Conservation (phyloP, 2,329 filamentous ascomycete genomes). For the Fusarium oxysporum region DNA sequence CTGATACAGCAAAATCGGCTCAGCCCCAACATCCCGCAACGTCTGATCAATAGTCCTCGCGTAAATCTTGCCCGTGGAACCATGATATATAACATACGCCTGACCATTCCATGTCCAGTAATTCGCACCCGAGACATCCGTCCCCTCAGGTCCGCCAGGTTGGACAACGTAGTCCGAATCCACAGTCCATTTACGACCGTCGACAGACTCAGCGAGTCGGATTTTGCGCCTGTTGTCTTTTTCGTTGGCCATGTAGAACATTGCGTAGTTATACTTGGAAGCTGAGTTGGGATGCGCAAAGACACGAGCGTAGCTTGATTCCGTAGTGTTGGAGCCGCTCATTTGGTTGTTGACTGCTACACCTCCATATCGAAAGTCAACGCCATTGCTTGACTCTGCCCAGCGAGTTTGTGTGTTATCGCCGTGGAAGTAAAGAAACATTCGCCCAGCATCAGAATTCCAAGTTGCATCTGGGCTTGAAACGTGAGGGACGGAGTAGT, state of each 20-base stretch:
- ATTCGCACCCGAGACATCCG: slow-evolving; percentile 18
- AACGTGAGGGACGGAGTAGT: slow-evolving; percentile 31
- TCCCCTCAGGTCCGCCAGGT: slow-evolving; percentile 1
- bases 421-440: slow-evolving; percentile 34
- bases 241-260: slow-evolving; percentile 47
- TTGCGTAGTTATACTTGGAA: slow-evolving; percentile 40
- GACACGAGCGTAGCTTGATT: slow-evolving; percentile 44
- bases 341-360: slow-evolving; percentile 39
- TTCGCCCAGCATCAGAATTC: background rate
- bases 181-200: slow-evolving; percentile 37
- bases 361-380: slow-evolving; percentile 20
- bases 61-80: slow-evolving; percentile 4
- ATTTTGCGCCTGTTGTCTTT: slow-evolving; percentile 40
- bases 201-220: slow-evolving; percentile 40
- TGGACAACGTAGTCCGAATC: slow-evolving; percentile 20
- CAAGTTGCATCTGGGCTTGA: slow-evolving; percentile 28
- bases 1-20: slow-evolving; percentile 19
- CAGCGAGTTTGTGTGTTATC: slow-evolving; percentile 21
- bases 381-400: slow-evolving; percentile 17
- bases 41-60: slow-evolving; percentile 30
- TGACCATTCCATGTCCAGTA: slow-evolving; percentile 25
- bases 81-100: slow-evolving; percentile 24
- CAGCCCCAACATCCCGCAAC: slow-evolving; percentile 14
- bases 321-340: slow-evolving; percentile 39
- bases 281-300: slow-evolving; percentile 37